Conservation (phyloP, 768 basidiomycete species). For the Boletellus sp. region DNA sequence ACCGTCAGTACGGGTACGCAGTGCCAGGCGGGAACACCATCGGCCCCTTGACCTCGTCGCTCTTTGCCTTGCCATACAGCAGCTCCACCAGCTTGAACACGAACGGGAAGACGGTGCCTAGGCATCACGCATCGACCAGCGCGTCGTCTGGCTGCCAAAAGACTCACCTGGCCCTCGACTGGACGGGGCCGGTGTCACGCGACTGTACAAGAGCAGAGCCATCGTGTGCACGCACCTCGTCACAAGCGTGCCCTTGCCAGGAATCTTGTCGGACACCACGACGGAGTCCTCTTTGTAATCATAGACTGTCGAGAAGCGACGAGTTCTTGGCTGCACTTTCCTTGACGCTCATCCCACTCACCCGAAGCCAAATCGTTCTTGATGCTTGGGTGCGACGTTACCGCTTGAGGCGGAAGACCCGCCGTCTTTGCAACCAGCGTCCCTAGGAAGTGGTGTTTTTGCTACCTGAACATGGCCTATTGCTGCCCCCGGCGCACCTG, state of each 20-base stretch:
- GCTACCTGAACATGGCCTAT: background rate
- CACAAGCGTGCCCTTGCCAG: conserved; percentile 50
- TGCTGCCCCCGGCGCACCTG: conserved; percentile 44
- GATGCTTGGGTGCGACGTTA: conserved; percentile 80
- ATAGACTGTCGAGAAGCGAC: conserved; percentile 48
- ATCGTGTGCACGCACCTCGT: conserved; percentile 54
- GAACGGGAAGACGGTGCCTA: conserved; percentile 76
- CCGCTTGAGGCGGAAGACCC: conserved; percentile 53
- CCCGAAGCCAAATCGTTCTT: conserved; percentile 54
- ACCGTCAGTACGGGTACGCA: conserved; percentile 34
- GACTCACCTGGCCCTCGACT: conserved; percentile 69
- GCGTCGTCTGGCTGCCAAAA: background rate
- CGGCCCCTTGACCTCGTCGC: conserved; percentile 56
- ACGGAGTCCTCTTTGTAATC: conserved; percentile 73
- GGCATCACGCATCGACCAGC: background rate
- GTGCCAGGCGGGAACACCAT: conserved; percentile 69
- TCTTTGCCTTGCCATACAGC: conserved; percentile 59
- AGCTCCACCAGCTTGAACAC: conserved; percentile 72
- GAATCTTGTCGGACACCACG: conserved; percentile 48
- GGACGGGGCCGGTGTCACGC: background rate
- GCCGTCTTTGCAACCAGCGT: conserved; percentile 64
- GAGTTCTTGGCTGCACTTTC: background rate
- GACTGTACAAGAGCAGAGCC: background rate
- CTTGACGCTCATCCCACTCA: conserved; percentile 20
- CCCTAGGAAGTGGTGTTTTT: conserved; percentile 38